Percentiles rank a stretch among this genome's conserved stretches.
Conservation (phyloP, 805 yeast species). For the Kodamaea hsintzibuensis region DNA sequence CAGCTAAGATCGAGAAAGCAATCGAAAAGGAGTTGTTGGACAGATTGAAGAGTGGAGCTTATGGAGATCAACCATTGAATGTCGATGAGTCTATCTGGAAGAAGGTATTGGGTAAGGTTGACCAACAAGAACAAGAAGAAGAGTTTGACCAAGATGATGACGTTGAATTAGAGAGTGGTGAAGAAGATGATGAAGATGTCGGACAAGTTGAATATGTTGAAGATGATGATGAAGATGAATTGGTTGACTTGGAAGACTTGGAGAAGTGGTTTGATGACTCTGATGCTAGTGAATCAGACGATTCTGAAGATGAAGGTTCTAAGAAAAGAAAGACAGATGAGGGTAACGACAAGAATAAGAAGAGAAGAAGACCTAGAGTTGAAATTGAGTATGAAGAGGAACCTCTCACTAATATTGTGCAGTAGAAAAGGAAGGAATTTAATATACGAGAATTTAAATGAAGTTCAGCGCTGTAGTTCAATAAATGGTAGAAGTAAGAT, state of each 20-base stretch:
- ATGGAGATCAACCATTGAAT: conserved; percentile 96
- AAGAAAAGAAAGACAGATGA: conserved; percentile 30
- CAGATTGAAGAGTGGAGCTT: conserved; percentile 95
- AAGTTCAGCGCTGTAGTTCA: no score
- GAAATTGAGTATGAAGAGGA: conserved; percentile 78
- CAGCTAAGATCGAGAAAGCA: conserved; percentile 95
- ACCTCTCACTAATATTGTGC: conserved; percentile 37
- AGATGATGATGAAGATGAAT: conserved; percentile 79
- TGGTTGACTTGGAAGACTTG: conserved; percentile 90
- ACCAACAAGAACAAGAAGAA: conserved; percentile 60
- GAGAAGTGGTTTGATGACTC: conserved; percentile 77
- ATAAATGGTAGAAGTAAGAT: no score
- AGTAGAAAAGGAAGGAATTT: not conserved
- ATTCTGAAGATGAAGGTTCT: conserved; percentile 28
- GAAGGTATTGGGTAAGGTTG: conserved; percentile 77
- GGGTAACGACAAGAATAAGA: conserved; percentile 40
- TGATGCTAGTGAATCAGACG: conserved; percentile 34
- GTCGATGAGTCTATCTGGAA: conserved; percentile 97
- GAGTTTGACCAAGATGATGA: conserved; percentile 56
- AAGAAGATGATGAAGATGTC: conserved; percentile 53
- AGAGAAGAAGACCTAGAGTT: conserved; percentile 66
- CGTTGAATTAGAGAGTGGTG: conserved; percentile 51
- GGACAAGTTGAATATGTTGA: conserved; percentile 88
- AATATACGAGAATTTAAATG: not conserved
- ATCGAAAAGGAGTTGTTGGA: conserved; percentile 94